Percentiles rank a stretch among this genome's conserved stretches.
phyloP scores from a whole-genome alignment of 495 filamentous ascomycete genomes.

The Elasticomyces elasticus region DNA sequence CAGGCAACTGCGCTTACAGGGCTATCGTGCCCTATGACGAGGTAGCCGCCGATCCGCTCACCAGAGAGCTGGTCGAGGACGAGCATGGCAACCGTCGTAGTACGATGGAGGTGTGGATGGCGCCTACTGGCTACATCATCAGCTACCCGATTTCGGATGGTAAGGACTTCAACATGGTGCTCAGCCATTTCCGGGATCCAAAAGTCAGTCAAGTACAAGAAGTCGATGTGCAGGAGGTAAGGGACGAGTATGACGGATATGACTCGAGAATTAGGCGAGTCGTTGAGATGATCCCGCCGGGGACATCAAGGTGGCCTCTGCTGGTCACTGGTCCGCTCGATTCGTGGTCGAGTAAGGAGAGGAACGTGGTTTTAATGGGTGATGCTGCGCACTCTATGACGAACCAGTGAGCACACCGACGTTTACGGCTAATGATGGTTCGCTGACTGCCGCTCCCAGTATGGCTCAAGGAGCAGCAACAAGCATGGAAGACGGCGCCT shows the following conservation, averaged over 20 bases:
- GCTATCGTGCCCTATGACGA: slow-evolving; percentile 34
- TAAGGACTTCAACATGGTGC: slow-evolving; percentile 42
- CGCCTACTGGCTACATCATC: slow-evolving; percentile 35
- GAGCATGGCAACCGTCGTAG: slow-evolving; percentile 9
- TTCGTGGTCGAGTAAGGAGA: slow-evolving; percentile 17
- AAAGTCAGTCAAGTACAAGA: slow-evolving; percentile 27
- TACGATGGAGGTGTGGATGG: slow-evolving; percentile 41
- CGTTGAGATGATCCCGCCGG: slow-evolving; percentile 20
- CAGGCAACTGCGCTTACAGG: slow-evolving; percentile 35
- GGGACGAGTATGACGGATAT: slow-evolving; percentile 24
- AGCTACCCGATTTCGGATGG: slow-evolving; percentile 42
- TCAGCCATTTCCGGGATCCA: slow-evolving; percentile 35
- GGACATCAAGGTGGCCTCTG: slow-evolving; percentile 21
- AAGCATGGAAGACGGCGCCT: slow-evolving; percentile 26
- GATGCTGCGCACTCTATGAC: slow-evolving; percentile 24
- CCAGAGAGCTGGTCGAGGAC: slow-evolving; percentile 31
- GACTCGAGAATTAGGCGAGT: slow-evolving; percentile 34
- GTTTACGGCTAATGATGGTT: no score
- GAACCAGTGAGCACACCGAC: no score
- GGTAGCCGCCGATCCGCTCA: slow-evolving; percentile 34
- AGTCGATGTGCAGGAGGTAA: slow-evolving; percentile 30
- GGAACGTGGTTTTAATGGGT: slow-evolving; percentile 25
- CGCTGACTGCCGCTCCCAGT: no score
- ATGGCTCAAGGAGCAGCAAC: slow-evolving; percentile 27
- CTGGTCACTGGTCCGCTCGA: slow-evolving; percentile 22